These are phyloP conservation scores for Claviceps fusiformis DNA, from an alignment of 2,329 filamentous ascomycete species.

Conservation along the genomic window DNA sequence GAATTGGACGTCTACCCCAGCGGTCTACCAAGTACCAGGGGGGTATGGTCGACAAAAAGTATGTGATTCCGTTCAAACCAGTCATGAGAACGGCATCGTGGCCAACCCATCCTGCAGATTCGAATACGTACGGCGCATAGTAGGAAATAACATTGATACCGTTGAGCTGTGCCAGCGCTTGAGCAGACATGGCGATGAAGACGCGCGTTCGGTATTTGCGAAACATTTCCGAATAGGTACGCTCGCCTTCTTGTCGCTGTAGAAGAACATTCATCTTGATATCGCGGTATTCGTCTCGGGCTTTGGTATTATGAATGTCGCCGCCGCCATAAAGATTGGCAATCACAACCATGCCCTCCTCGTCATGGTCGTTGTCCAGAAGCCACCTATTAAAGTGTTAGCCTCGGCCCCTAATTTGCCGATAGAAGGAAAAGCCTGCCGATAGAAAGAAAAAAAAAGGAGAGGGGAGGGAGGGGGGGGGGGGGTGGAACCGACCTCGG, in stretches of 20 bases:
- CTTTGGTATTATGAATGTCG: slow-evolving; percentile 86
- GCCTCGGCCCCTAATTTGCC: background rate
- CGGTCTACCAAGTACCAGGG: slow-evolving; percentile 95
- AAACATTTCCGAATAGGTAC: slow-evolving; percentile 91
- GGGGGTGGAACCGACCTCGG: slow-evolving; percentile 49
- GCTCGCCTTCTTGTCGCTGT: slow-evolving; percentile 86
- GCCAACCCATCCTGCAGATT: slow-evolving; percentile 89
- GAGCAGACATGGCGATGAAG: slow-evolving; percentile 97
- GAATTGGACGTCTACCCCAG: slow-evolving; percentile 78
- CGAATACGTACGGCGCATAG: slow-evolving; percentile 92
- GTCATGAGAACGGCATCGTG: slow-evolving; percentile 92
- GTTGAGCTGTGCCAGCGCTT: slow-evolving; percentile 89
- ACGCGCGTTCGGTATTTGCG: slow-evolving; percentile 80
- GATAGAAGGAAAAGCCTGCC: background rate
- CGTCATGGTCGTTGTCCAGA: slow-evolving; percentile 92
- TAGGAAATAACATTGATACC: slow-evolving; percentile 99
- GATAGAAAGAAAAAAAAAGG: background rate
- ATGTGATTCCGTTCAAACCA: slow-evolving; percentile 83
- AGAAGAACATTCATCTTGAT: slow-evolving; percentile 98
- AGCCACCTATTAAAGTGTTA: slow-evolving; percentile 55
- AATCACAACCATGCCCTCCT: slow-evolving; percentile 96
- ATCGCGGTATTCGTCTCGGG: slow-evolving; percentile 89
- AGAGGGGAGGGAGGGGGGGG: background rate
- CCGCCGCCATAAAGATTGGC: slow-evolving; percentile 93
- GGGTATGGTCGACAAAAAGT: slow-evolving; percentile 81